Evolutionary conservation across 495 filamentous ascomycete genomes (phyloP).

Genomic region (Lasiosphaeria ovina): DNA sequence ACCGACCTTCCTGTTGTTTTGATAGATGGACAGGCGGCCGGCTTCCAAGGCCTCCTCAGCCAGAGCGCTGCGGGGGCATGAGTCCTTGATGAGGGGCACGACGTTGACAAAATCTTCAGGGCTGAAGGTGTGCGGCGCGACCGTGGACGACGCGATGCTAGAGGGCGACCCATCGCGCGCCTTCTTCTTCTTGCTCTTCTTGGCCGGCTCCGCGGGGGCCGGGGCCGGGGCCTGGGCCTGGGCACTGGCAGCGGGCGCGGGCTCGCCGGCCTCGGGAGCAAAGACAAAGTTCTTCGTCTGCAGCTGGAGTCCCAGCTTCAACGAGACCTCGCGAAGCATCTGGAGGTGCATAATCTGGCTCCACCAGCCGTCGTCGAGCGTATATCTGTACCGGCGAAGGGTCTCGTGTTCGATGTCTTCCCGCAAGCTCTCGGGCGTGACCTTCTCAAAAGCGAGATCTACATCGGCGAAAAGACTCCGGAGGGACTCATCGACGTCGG

Average conservation of each 20-base stretch:
- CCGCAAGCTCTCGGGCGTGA: conserved; percentile 69
- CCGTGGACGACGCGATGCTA: conserved; percentile 49
- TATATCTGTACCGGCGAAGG: conserved; percentile 68
- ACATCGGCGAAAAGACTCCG: conserved; percentile 73
- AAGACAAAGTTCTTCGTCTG: conserved; percentile 81
- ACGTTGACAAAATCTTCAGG: conserved; percentile 88
- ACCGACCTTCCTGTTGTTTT: conserved; percentile 91
- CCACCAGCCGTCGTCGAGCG: conserved; percentile 66
- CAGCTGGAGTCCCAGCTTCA: conserved; percentile 91
- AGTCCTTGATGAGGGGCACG: conserved; percentile 91
- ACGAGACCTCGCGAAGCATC: conserved; percentile 79
- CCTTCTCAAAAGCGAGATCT: conserved; percentile 77
- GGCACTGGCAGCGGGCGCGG: conserved; percentile 26
- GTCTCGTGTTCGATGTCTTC: conserved; percentile 71
- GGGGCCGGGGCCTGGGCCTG: conserved; percentile 25
- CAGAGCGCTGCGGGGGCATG: conserved; percentile 78
- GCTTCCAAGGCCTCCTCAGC: conserved; percentile 96
- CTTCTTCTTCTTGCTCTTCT: conserved; percentile 81
- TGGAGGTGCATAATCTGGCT: conserved; percentile 69
- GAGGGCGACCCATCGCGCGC: conserved; percentile 47
- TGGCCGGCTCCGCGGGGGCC: conserved; percentile 24
- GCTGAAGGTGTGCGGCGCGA: conserved; percentile 63
- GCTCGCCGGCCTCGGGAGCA: conserved; percentile 31
- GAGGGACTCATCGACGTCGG: conserved; percentile 73
- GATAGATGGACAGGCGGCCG: conserved; percentile 88